phyloP scores from a whole-genome alignment of 495 filamentous ascomycete genomes.

The Daldinia decipiens region DNA sequence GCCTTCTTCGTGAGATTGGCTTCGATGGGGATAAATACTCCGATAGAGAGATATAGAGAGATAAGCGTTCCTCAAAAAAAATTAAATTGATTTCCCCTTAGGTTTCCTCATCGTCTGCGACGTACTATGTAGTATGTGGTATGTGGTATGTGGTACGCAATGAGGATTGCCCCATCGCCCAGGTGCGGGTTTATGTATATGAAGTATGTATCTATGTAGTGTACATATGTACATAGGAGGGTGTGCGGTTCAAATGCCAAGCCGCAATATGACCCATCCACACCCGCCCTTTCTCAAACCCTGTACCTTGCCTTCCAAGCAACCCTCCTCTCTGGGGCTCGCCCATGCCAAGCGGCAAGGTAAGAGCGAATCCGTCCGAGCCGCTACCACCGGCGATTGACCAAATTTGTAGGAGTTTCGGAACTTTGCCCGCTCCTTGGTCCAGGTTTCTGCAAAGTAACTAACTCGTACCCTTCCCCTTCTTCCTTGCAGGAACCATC shows the following conservation, averaged over 20 bases:
- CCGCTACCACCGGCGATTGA: constrained; percentile 51
- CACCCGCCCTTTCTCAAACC: constrained; percentile 43
- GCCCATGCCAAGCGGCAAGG: constrained; percentile 48
- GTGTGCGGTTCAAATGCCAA: constrained; percentile 40
- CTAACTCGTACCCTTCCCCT: constrained; percentile 37
- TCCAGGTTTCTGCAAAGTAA: constrained; percentile 44
- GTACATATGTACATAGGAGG: constrained; percentile 17
- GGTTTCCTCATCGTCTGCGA: constrained; percentile 29
- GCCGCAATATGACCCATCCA: constrained; percentile 47
- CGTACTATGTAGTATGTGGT: constrained; percentile 6
- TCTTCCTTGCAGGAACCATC: constrained; percentile 45
- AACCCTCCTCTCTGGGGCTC: constrained; percentile 47
- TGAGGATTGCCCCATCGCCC: not conserved
- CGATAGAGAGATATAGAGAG: constrained; percentile 48
- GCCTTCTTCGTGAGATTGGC: constrained; percentile 29
- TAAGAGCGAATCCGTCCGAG: constrained; percentile 52
- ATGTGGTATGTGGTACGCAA: constrained; percentile 2
- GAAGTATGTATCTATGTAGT: not conserved
- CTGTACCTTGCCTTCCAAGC: constrained; percentile 42
- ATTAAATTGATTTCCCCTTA: constrained; percentile 36
- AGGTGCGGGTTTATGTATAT: not conserved
- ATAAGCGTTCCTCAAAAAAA: constrained; percentile 46
- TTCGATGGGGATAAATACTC: constrained; percentile 46
- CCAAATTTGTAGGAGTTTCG: constrained; percentile 50
- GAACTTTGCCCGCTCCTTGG: constrained; percentile 43